Evolutionary conservation across 2,329 filamentous ascomycete genomes (phyloP).

Genomic region (Verticillium longisporum): DNA sequence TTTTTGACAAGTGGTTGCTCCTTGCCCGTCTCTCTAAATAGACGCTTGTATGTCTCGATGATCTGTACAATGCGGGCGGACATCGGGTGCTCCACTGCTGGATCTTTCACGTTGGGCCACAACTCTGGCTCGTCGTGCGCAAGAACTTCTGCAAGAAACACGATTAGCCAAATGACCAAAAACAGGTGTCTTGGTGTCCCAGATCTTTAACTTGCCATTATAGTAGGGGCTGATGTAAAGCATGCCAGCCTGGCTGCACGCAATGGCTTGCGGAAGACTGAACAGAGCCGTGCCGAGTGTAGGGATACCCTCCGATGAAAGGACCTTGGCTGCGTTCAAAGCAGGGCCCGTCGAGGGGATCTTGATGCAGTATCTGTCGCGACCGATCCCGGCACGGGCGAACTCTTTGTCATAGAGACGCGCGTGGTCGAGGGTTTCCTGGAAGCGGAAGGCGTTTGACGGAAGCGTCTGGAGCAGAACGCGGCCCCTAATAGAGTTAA

Average conservation of each 20-base stretch:
- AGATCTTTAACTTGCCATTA: conserved; percentile 25
- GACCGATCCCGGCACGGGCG: conserved; percentile 31
- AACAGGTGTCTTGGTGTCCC: not conserved
- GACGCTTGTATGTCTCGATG: conserved; percentile 35
- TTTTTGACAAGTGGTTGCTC: conserved; percentile 41
- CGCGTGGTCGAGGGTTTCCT: conserved; percentile 37
- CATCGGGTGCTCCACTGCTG: conserved; percentile 38
- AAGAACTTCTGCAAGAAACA: conserved; percentile 25
- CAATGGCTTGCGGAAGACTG: conserved; percentile 39
- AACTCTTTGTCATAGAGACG: conserved; percentile 40
- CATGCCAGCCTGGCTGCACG: conserved; percentile 38
- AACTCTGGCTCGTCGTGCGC: conserved; percentile 33
- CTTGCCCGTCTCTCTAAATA: conserved; percentile 38
- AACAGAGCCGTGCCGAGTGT: conserved; percentile 42
- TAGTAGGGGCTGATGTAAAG: conserved; percentile 43
- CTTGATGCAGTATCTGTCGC: conserved; percentile 43
- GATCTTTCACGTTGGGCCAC: conserved; percentile 40
- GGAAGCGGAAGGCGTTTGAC: conserved; percentile 35
- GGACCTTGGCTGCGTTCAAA: conserved; percentile 33
- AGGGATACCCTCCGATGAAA: conserved; percentile 35
- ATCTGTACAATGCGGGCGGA: conserved; percentile 40
- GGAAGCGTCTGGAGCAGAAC: conserved; percentile 41
- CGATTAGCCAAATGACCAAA: not conserved
- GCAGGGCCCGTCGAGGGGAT: conserved; percentile 41
- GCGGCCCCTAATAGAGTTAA: conserved; percentile 36